Base-by-base conservation (phyloP, 192 early-diverging fungal genomes). In the Coemansia sp. region DNA sequence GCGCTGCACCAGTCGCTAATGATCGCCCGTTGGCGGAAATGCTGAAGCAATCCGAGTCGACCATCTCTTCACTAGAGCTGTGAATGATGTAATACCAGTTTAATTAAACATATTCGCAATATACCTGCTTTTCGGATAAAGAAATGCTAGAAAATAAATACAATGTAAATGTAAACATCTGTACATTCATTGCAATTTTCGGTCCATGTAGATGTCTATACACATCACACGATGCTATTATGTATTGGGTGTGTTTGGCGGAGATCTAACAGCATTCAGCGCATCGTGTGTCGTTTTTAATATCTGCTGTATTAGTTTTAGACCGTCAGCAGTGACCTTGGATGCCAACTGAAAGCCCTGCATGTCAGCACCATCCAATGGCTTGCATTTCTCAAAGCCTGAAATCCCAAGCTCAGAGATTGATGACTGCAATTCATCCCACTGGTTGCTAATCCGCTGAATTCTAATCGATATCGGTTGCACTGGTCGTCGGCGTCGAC, bases 11-110 rank as follows among this genome's bases (percentile, higher is more conserved):
- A 3, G 19, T 57, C 23, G 53, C 61, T 10, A 49, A 56, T 39
- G 58, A 68, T 23, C 48, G 60, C 39, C 38, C 42, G 5, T 65
- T 73, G 10, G 13, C 63, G 15, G 47, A 45, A 10, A 59, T 81
- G 42, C 64, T 81, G 38, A 75, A 73, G 40, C 74, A 81, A 38
- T 81, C 79, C 0, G 64, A 75, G 37, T 65, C 79, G 1, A 70
- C 72, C 43, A 81, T 81, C 59, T 68, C 73, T 5, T 61, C 79
- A 9, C 16, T 81, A 32, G 79, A 81, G 52, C 40, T 80, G 15
- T 80, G 68, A 48, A 49, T 32, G 6, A 40, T 3, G 19, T n/a
- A 56, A n/a, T 50, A 38, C 5, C 15, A 56, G 19, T 4, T 53
- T 50, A 38, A 16, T 50, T 49, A 9, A 40, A 18, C 3, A 49